Percentiles rank a stretch among this genome's conserved stretches.
phyloP scores from a whole-genome alignment of 805 yeast genomes.

The Yarrowia deformans region DNA sequence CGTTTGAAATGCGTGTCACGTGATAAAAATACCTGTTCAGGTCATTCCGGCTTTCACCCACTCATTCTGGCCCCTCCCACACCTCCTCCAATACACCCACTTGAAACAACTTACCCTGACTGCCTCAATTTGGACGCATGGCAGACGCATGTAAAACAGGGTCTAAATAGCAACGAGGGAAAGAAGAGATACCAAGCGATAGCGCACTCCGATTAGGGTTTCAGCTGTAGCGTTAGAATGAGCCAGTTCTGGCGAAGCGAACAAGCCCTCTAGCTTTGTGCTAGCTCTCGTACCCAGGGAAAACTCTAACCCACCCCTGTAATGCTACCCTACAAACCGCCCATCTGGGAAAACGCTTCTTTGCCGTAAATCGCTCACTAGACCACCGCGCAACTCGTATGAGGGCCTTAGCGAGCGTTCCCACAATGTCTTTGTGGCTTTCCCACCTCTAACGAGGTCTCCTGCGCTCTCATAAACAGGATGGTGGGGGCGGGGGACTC shows the following conservation, averaged over 20 bases:
- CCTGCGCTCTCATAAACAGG: neutral
- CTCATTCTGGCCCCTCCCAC: neutral
- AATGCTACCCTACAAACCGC: conserved; percentile 16
- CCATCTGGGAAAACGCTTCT: conserved; percentile 9
- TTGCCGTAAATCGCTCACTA: conserved; percentile 26
- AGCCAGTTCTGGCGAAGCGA: neutral
- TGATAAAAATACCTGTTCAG: neutral
- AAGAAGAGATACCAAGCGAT: no score
- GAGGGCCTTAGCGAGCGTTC: conserved; percentile 5
- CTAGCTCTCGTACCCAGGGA: no score
- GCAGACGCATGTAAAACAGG: conserved; percentile 8
- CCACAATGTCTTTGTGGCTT: conserved; percentile 21
- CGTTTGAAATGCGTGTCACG: neutral
- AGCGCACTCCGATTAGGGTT: no score
- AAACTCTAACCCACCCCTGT: conserved; percentile 14
- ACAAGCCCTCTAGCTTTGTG: no score
- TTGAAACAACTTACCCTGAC: conserved; percentile 30
- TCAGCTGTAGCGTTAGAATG: neutral
- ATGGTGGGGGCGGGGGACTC: conserved; percentile 21
- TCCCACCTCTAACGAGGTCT: neutral
- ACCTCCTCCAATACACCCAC: neutral
- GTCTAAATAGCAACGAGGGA: conserved; percentile 18
- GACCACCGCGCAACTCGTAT: neutral
- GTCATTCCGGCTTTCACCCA: no score
- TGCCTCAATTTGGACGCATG: conserved; percentile 22